phyloP scores from a whole-genome alignment of 1,139 yeast genomes.

The Citeromyces hawaiiensis region DNA sequence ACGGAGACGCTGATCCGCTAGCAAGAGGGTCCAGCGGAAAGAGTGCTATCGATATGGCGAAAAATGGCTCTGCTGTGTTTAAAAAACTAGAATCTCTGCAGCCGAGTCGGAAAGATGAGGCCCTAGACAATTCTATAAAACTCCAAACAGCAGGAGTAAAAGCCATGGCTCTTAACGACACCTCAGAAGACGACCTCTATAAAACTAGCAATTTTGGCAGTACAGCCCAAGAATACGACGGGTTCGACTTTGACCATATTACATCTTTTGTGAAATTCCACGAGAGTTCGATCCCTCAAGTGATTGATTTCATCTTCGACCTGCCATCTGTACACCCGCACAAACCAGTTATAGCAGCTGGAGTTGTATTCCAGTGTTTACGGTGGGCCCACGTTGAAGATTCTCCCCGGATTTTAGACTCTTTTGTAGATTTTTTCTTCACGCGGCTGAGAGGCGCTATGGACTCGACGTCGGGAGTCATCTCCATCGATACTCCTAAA shows the following conservation, averaged over 20 bases:
- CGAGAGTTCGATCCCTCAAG: slow-evolving; percentile 53
- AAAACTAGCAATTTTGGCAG: slow-evolving; percentile 12
- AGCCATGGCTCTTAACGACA: slow-evolving; percentile 12
- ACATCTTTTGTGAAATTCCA: slow-evolving; percentile 39
- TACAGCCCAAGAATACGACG: slow-evolving; percentile 11
- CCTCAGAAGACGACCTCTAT: slow-evolving; percentile 13
- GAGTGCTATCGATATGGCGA: slow-evolving; percentile 22
- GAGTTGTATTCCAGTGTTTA: slow-evolving; percentile 51
- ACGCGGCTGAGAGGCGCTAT: slow-evolving; percentile 49
- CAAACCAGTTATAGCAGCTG: slow-evolving; percentile 53
- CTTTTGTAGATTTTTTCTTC: slow-evolving; percentile 44
- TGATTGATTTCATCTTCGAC: slow-evolving; percentile 40
- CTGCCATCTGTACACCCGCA: slow-evolving; percentile 31
- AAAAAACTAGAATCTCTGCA: slow-evolving; percentile 13
- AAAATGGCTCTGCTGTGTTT: slow-evolving; percentile 21
- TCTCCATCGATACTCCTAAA: slow-evolving; percentile 20
- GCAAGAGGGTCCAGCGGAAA: slow-evolving; percentile 17
- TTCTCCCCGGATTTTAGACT: slow-evolving; percentile 39
- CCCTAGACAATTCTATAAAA: slow-evolving; percentile 33
- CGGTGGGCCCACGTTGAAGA: slow-evolving; percentile 49
- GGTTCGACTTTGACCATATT: slow-evolving; percentile 32
- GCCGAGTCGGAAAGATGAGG: slow-evolving; percentile 16
- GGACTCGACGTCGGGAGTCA: slow-evolving; percentile 47
- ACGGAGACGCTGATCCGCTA: slow-evolving; percentile 24
- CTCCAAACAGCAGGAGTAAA: slow-evolving; percentile 31